Evolutionary conservation across 1,139 yeast genomes (phyloP).

Genomic region (Candida tropicalis): DNA sequence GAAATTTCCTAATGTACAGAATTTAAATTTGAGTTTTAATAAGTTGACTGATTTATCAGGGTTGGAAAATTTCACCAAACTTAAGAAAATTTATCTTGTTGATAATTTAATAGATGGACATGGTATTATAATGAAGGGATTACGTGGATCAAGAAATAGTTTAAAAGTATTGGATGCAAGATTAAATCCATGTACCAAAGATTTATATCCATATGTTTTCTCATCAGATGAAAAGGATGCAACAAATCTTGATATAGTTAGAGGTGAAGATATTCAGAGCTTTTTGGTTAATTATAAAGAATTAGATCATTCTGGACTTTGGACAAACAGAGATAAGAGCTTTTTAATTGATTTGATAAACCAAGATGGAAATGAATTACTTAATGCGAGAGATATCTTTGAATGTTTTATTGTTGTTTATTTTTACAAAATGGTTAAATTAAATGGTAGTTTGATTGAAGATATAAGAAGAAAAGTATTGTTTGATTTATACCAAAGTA

Average conservation of each 20-base stretch:
- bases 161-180: slow-evolving; percentile 50
- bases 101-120: slow-evolving; percentile 46
- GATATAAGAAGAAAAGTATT: neutral
- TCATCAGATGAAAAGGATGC: slow-evolving; percentile 45
- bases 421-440: slow-evolving; percentile 35
- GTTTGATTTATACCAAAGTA: neutral
- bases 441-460: slow-evolving; percentile 41
- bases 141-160: slow-evolving; percentile 31
- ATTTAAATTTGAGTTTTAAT: slow-evolving; percentile 55
- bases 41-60: slow-evolving; percentile 33
- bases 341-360: slow-evolving; percentile 20
- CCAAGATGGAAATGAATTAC: slow-evolving; percentile 20
- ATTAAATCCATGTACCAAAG: slow-evolving; percentile 51
- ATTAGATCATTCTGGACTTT: slow-evolving; percentile 33
- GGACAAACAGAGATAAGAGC: slow-evolving; percentile 39
- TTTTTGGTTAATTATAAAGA: slow-evolving; percentile 46
- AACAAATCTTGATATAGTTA: slow-evolving; percentile 40
- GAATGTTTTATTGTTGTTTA: slow-evolving; percentile 41
- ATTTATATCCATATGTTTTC: slow-evolving; percentile 56
- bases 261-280: slow-evolving; percentile 48
- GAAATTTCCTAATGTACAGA: slow-evolving; percentile 49
- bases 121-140: slow-evolving; percentile 35
- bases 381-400: slow-evolving; percentile 37
- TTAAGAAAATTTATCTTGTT: slow-evolving; percentile 45
- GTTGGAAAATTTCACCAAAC: slow-evolving; percentile 30